Conservation (phyloP, 106 monocot genomes). For the Vanilla planifolia region DNA sequence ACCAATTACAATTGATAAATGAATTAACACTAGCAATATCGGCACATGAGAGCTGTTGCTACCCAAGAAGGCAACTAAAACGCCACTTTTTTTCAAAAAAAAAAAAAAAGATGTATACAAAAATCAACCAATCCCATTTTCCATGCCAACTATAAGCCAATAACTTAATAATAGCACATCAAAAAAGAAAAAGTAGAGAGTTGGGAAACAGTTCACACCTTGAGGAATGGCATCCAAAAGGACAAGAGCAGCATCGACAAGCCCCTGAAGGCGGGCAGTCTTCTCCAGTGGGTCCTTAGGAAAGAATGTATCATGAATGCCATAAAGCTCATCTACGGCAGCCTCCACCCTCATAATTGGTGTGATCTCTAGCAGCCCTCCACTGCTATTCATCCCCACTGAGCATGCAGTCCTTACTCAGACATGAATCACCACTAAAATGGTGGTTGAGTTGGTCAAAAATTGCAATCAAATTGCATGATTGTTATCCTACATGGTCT, state of each 20-base stretch:
- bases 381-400: not conserved
- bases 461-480: not conserved
- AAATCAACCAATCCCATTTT: not conserved
- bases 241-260: conserved; percentile 53
- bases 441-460: not conserved
- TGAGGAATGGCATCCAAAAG: conserved; percentile 60
- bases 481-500: not conserved
- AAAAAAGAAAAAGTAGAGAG: too few relatives aligned
- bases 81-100: too few relatives aligned
- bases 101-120: not conserved
- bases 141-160: not conserved
- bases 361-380: not conserved
- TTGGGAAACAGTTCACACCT: conserved; percentile 18
- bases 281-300: conserved; percentile 49
- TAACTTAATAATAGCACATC: not conserved
- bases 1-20: too few relatives aligned
- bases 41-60: too few relatives aligned
- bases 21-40: too few relatives aligned
- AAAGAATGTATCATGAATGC: conserved; percentile 71
- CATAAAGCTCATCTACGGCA: conserved; percentile 64
- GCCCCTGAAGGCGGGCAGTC: conserved; percentile 34
- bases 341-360: conserved; percentile 27
- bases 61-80: too few relatives aligned
- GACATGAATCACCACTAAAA: not conserved
- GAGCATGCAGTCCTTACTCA: not conserved